Evolutionary conservation across 164 flowering plant species (phyloP).

Genomic region (Stephania japonica): DNA sequence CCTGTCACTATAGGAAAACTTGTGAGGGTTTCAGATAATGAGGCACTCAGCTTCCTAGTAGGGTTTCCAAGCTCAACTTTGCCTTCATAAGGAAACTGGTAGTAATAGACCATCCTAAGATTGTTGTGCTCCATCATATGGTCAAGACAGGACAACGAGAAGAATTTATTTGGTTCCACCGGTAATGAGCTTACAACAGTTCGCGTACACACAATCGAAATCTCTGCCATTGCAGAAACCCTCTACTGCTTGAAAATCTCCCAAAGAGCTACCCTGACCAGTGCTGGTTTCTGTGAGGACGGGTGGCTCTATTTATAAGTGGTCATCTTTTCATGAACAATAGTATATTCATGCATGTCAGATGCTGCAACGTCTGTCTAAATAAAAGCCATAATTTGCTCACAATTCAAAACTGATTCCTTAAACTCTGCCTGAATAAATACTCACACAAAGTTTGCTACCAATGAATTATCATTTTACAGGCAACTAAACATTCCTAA

Average conservation of each 20-base stretch:
- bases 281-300: background rate
- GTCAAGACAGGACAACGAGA: slow-evolving; percentile 39
- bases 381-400: background rate
- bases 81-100: slow-evolving; percentile 7
- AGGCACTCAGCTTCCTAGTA: slow-evolving; percentile 33
- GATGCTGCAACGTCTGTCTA: background rate
- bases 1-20: slow-evolving; percentile 43
- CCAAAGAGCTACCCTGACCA: background rate
- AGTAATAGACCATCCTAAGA: slow-evolving; percentile 42
- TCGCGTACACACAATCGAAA: slow-evolving; percentile 35
- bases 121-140: slow-evolving; percentile 44
- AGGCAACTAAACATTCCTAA: background rate
- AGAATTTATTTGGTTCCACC: slow-evolving; percentile 33
- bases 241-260: background rate
- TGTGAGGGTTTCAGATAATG: slow-evolving; percentile 32
- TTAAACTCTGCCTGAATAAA: background rate
- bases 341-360: background rate
- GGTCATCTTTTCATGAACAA: slow-evolving; percentile 14
- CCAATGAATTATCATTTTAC: background rate
- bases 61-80: slow-evolving; percentile 20
- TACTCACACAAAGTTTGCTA: background rate
- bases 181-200: slow-evolving; percentile 48
- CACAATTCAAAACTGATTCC: background rate
- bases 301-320: background rate
- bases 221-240: slow-evolving; percentile 29